Evolutionary conservation across 2,329 filamentous ascomycete genomes (phyloP).

Genomic region (Cordyceps cateniannulata): DNA sequence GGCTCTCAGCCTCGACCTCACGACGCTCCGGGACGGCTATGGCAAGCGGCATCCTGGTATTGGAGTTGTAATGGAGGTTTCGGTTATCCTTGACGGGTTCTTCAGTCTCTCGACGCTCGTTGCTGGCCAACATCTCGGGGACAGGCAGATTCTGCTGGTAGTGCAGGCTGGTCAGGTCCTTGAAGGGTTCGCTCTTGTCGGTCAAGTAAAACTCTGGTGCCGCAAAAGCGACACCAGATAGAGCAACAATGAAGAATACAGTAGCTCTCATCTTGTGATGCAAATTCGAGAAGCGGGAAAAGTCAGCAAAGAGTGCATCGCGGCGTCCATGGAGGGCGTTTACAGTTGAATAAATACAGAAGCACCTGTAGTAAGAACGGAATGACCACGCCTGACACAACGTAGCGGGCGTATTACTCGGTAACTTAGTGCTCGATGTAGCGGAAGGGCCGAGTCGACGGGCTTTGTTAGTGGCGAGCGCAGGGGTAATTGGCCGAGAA

Average conservation of each 20-base stretch:
- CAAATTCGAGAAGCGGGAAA: not conserved
- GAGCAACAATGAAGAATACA: not conserved
- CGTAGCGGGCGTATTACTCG: not conserved
- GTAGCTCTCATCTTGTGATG: constrained; percentile 2
- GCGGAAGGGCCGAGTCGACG: not conserved
- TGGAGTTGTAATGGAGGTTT: constrained; percentile 6
- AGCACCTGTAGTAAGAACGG: not conserved
- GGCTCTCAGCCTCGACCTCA: not conserved
- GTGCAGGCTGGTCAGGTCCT: constrained; percentile 3
- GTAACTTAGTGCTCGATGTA: not conserved
- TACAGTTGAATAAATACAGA: not conserved
- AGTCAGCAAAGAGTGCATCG: not conserved
- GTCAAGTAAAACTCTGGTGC: not conserved
- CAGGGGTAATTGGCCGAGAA: constrained; percentile 8
- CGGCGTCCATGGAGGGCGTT: not conserved
- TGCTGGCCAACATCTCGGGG: not conserved
- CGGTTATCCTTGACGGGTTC: constrained; percentile 6
- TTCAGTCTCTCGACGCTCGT: not conserved
- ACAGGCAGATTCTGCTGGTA: not conserved
- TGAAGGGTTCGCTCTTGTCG: not conserved
- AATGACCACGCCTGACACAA: not conserved
- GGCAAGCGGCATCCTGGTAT: not conserved
- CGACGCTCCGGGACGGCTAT: not conserved
- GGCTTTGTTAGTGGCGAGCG: not conserved
- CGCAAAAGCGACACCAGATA: not conserved